Percentiles rank a stretch among this genome's conserved stretches.
phyloP scores from a whole-genome alignment of 305 asterid species.

The Fraxinus velutina region DNA sequence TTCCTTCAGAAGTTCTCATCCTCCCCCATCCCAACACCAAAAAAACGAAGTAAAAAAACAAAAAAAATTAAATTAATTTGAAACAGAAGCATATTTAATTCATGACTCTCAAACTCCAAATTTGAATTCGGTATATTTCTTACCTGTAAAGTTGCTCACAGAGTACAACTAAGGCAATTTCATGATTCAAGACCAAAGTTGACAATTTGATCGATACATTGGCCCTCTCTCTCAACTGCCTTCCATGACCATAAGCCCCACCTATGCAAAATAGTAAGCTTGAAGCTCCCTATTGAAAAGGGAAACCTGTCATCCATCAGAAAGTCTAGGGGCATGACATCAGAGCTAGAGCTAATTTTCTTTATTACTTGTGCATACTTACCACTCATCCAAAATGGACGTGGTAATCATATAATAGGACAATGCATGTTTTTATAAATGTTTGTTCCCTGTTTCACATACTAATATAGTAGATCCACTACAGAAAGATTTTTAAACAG shows the following conservation, averaged over 20 bases:
- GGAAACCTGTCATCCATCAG: constrained; percentile 6
- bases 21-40: not conserved
- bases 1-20: not conserved
- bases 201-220: constrained; percentile 59
- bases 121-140: not conserved
- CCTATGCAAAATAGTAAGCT: constrained; percentile 74
- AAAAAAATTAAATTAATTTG: not conserved
- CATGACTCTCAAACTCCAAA: not conserved
- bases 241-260: constrained; percentile 87
- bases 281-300: constrained; percentile 50
- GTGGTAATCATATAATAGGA: not conserved
- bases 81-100: not conserved
- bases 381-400: not conserved
- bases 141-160: constrained; percentile 82
- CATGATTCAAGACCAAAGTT: constrained; percentile 77
- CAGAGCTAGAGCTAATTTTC: not conserved
- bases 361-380: constrained; percentile 1
- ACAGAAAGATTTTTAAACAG: not conserved
- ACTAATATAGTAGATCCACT: not conserved
- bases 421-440: not conserved
- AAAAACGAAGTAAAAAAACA: not conserved
- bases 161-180: constrained; percentile 72
- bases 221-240: constrained; percentile 60
- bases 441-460: not conserved
- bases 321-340: not conserved